Evolutionary conservation across 176 grass and related monocot species (phyloP).

Genomic region (Bromus sterilis): DNA sequence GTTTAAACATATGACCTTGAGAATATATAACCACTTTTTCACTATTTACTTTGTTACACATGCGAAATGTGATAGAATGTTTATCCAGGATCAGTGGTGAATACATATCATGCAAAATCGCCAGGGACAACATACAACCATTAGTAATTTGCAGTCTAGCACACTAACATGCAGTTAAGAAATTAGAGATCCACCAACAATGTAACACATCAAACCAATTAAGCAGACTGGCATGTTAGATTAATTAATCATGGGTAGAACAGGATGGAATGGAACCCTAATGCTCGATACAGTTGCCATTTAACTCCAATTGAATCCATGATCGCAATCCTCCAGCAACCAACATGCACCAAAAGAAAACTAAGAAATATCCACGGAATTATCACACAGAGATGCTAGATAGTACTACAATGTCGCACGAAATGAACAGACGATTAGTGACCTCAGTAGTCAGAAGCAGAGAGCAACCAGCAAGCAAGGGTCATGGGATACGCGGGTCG

Average conservation of each 20-base stretch:
- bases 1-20: neutral
- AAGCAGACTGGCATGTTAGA: neutral
- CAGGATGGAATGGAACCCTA: neutral
- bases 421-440: neutral
- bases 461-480: neutral
- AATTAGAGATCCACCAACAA: neutral
- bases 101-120: neutral
- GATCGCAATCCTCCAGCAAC: neutral
- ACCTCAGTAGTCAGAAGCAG: neutral
- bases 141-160: neutral
- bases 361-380: neutral
- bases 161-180: neutral
- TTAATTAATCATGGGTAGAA: neutral
- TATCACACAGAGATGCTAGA: neutral
- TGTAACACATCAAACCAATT: neutral
- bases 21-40: neutral
- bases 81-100: neutral
- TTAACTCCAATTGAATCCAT: neutral
- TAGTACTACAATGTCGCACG: neutral
- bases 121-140: neutral
- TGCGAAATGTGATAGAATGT: neutral
- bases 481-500: neutral
- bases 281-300: neutral
- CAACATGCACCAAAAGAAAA: neutral
- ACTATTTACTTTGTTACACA: neutral